These are phyloP conservation scores for Fusarium sp. DNA, from an alignment of 2,329 filamentous ascomycete genomes.

Conservation along the genomic window DNA sequence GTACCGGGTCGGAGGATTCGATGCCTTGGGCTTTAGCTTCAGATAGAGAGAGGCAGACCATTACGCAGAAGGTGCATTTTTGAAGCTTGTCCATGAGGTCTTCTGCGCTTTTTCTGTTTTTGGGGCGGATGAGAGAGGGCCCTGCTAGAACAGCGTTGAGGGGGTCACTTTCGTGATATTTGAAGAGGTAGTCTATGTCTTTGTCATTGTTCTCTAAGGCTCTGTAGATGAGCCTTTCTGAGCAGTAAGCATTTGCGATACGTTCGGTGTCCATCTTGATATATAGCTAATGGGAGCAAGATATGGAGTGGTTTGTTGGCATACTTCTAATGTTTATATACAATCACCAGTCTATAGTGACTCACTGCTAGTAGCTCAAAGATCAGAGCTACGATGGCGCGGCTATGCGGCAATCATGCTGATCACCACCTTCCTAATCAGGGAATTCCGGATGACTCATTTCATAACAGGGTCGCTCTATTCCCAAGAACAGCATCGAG, in stretches of 20 bases:
- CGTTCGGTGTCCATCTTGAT: background rate
- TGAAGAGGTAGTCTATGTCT: conserved; percentile 1
- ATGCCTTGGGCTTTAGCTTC: background rate
- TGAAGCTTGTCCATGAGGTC: background rate
- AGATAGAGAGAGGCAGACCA: background rate
- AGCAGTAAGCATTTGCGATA: background rate
- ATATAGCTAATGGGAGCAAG: background rate
- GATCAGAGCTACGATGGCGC: background rate
- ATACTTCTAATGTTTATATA: background rate
- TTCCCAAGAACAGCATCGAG: background rate
- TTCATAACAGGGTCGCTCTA: background rate
- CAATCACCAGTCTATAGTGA: background rate
- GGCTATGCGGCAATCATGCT: background rate
- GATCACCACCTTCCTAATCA: conserved; percentile 11
- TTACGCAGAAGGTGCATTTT: background rate
- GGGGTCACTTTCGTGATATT: background rate
- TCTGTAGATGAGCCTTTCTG: conserved; percentile 2
- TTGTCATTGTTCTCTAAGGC: conserved; percentile 2
- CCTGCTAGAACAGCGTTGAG: background rate
- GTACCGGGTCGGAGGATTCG: background rate
- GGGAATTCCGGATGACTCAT: conserved; percentile 8
- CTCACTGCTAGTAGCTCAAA: background rate
- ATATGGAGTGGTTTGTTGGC: background rate
- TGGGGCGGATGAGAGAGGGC: background rate
- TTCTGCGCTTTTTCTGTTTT: conserved; percentile 1